Base-by-base conservation (phyloP, 2,329 filamentous ascomycete genomes). In the Stagonosporopsis chrysanthemi region DNA sequence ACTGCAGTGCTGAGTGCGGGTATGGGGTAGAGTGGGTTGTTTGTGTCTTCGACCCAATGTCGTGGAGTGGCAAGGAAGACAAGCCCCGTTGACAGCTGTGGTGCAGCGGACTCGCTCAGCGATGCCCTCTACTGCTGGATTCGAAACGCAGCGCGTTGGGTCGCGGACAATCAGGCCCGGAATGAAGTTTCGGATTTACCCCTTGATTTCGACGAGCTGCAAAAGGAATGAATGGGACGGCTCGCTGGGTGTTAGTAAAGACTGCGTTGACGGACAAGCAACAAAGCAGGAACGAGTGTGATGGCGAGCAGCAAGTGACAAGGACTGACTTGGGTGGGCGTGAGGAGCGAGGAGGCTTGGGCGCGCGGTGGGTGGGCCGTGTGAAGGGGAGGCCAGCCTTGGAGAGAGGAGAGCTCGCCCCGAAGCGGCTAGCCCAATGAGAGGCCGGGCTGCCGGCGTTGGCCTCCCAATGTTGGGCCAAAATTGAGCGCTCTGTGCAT, bases 101-200 rank as follows among this genome's bases (percentile, higher is more conserved):
- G 65, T 47, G 64, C 56, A 57, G 65, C 68, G 64, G 68, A 69
- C 69, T 74, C 72, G 72, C 61, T 72, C 70, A 71, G 60, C 72
- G 72, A 75, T 64, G 68, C 58, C 68, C 63, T 67, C 61, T 57
- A 65, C 56, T 64, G 66, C 56, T 45, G 28, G 62, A 57, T 67
- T 68, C 69, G 74, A 76, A 77, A 77, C 74, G 64, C 71, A 65
- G 66, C 62, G 73, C 62, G 74, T 74, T 70, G 71, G 72, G 70
- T 58, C 65, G 54, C 49, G 66, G 56, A 57, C 55, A 63, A 46
- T 43, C 52, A 61, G 66, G 63, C 65, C 67, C 69, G 71, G 72
- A 75, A 75, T 75, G 72, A 58, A 49, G 55, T 58, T 58, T 58
- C 55, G 49, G 55, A 58, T 58, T 58, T 58, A 58, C 55, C 64